Evolutionary conservation across 1,139 yeast species (phyloP), one percentile per base, ranked within the genome.

Genomic region (Candida sp.): DNA sequence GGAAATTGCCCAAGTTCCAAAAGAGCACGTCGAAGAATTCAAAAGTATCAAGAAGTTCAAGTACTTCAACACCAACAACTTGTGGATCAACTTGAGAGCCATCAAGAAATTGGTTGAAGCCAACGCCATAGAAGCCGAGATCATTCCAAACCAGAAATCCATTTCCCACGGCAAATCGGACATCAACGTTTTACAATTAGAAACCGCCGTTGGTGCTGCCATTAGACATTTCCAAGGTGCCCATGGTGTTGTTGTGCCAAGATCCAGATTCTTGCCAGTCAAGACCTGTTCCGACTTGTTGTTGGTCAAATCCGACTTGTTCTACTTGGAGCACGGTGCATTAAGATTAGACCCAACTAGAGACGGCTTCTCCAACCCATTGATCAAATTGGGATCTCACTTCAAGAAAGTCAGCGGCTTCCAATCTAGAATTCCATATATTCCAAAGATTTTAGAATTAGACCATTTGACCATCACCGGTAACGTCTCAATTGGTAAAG

Each of bases 121-220:
- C 55, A 88, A 91, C 68, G 86, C 90, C 57, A 84, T 96, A 62
- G 85, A 88, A 67, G 84, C 90, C 76, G 99, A 94, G 76, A 94
- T 94, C 69, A 94, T 94, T 72, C 99, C 99, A 67, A 94, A 94
- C 75, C 84, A 81, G 65, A 94, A 94, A 78, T 77, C 96, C 49
- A 87, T 94, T 67, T 80, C 85, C 51, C 80, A 83, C 59, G 97
- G 96, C 53, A 83, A 85, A 58, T 77, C 81, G 49, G 97, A 92
- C 57, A 81, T 89, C 62, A 87, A 88, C 65, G 98, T 94, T 48
- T 77, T 94, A 66, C 99, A 94, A 78, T 85, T 94, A 67, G 99
- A 94, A 79, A 94, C 99, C 48, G 99, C 99, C 28, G 97, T 92
- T 60, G 99, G 99, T 79, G 99, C 99, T 41, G 98, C 99, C 49